phyloP scores from a whole-genome alignment of 805 yeast genomes.

The Barnettozyma vustinii region DNA sequence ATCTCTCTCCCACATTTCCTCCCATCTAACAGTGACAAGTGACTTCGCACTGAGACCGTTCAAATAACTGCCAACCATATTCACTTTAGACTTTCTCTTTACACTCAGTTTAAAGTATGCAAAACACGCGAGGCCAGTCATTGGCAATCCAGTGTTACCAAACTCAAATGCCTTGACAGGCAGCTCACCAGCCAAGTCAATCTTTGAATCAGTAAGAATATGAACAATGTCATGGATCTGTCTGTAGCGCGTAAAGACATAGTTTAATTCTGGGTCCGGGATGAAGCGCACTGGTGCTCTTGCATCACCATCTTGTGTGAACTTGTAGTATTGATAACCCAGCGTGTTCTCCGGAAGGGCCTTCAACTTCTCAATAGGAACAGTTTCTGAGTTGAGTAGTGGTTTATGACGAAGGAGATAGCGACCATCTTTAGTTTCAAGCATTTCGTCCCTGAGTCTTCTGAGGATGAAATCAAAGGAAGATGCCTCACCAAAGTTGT shows the following conservation, averaged over 20 bases:
- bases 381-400: constrained; percentile 65
- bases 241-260: constrained; percentile 87
- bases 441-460: constrained; percentile 65
- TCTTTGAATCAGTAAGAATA: constrained; percentile 84
- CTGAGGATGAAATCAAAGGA: constrained; percentile 67
- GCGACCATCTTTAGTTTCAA: constrained; percentile 70
- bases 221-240: constrained; percentile 98
- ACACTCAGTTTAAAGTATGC: constrained; percentile 76
- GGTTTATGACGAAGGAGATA: constrained; percentile 76
- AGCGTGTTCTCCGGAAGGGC: constrained; percentile 61
- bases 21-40: constrained; percentile 90
- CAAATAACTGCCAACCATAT: constrained; percentile 59
- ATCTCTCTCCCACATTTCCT: constrained; percentile 66
- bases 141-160: constrained; percentile 87
- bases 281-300: constrained; percentile 83
- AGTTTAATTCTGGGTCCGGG: constrained; percentile 86
- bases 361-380: constrained; percentile 58
- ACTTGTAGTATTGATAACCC: constrained; percentile 77
- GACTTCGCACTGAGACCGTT: constrained; percentile 72
- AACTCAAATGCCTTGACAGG: constrained; percentile 90
- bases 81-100: constrained; percentile 49
- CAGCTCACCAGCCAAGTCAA: constrained; percentile 93
- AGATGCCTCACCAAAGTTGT: constrained; percentile 85
- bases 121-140: constrained; percentile 86
- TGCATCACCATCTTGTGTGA: constrained; percentile 91